Percentiles rank a stretch among this genome's conserved stretches.
Evolutionary conservation across 495 filamentous ascomycete species (phyloP).

Genomic region (Geoglossum glabrum): DNA sequence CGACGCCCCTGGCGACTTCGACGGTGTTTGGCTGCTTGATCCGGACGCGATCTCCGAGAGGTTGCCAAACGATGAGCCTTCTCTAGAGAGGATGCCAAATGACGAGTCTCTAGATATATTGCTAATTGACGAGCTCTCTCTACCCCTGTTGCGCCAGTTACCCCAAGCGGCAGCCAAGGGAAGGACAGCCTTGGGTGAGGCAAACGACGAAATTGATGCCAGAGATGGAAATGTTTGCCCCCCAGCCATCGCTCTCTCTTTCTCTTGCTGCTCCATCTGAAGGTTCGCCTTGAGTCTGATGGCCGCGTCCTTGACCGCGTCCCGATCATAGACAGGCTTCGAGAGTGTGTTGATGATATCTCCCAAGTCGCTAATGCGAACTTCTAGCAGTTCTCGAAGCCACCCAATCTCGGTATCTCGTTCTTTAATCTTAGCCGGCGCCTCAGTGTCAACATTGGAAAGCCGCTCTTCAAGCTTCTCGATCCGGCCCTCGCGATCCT

Average conservation of each 20-base stretch:
- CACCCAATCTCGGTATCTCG: slow-evolving; percentile 85
- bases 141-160: slow-evolving; percentile 48
- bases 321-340: slow-evolving; percentile 49
- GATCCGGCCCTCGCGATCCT: slow-evolving; percentile 75
- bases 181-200: slow-evolving; percentile 51
- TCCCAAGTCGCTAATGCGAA: slow-evolving; percentile 73
- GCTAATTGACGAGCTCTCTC: slow-evolving; percentile 20
- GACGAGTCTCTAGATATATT: no score
- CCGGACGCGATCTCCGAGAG: slow-evolving; percentile 23
- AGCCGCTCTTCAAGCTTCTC: slow-evolving; percentile 65
- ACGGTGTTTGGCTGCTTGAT: slow-evolving; percentile 26
- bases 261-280: slow-evolving; percentile 93
- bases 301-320: slow-evolving; percentile 66
- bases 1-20: slow-evolving; percentile 29
- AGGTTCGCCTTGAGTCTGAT: slow-evolving; percentile 85
- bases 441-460: slow-evolving; percentile 44
- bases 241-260: slow-evolving; percentile 42
- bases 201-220: slow-evolving; percentile 39
- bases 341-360: slow-evolving; percentile 74
- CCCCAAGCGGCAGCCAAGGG: slow-evolving; percentile 74
- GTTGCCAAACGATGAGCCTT: no score
- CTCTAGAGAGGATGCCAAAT: no score
- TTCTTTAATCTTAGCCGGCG: slow-evolving; percentile 62
- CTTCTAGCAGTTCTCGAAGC: slow-evolving; percentile 81
- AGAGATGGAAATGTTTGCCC: slow-evolving; percentile 30